Conservation (phyloP, 1,284 basidiomycete species). For the Ustilago bromivora region DNA sequence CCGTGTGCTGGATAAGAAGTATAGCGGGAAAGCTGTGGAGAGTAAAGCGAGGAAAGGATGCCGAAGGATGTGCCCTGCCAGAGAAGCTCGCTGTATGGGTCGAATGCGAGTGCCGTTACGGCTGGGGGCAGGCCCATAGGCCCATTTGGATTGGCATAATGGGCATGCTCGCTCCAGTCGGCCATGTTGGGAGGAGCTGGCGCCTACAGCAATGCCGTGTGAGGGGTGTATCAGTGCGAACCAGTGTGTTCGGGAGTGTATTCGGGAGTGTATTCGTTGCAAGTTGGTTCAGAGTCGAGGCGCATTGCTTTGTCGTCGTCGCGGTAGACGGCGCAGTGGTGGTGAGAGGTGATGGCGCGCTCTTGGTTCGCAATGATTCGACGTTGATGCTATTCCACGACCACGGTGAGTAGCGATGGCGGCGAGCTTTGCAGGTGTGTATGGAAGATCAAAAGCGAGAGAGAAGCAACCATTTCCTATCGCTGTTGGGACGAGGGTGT, state of each 20-base stretch:
- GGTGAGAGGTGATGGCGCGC: background rate
- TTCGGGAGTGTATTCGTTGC: background rate
- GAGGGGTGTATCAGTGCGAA: background rate
- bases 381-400: too few relatives aligned
- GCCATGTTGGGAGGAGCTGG: conserved; percentile 47
- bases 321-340: background rate
- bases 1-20: conserved; percentile 72
- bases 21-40: conserved; percentile 76
- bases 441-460: too few relatives aligned
- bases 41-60: conserved; percentile 79
- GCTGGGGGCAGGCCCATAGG: conserved; percentile 58
- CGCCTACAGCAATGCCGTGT: background rate
- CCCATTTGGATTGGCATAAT: conserved; percentile 57
- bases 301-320: conserved; percentile 1
- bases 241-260: background rate
- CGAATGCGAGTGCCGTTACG: conserved; percentile 77
- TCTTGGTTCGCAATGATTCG: background rate
- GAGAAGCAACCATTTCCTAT: too few relatives aligned
- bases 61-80: conserved; percentile 87
- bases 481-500: too few relatives aligned
- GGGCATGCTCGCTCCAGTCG: conserved; percentile 64
- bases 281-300: background rate
- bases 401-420: too few relatives aligned
- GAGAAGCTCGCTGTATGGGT: conserved; percentile 87
- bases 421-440: too few relatives aligned